Base-by-base conservation (phyloP, 805 yeast genomes). In the Metschnikowia peoriensis region DNA sequence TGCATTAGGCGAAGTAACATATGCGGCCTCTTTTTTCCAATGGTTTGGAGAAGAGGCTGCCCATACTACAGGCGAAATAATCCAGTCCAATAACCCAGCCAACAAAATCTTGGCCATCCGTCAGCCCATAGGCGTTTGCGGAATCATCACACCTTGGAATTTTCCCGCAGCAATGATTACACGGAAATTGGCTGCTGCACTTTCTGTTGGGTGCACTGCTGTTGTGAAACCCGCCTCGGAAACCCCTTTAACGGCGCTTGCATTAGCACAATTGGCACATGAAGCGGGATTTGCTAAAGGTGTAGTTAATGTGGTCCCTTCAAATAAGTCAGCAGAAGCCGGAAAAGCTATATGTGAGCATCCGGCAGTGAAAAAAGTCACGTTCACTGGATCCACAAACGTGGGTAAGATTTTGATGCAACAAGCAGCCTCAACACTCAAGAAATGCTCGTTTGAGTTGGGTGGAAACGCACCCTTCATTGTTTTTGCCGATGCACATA, bases 1-100 rank as follows among this genome's bases (percentile, higher is more conserved):
- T 64, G 85, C 93, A n/a, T 64, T 70, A 46, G 92, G 91, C 6
- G 94, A 88, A 65, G 77, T 87, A 29, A 66, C 62, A 46, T 83
- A 84, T 59, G 85, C 87, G 9, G 86, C 89, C 1, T 80, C 88
- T 7, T 91, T 87, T 68, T 87, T 89, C 66, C 91, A 89, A 64
- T 92, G 97, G 97, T 92, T 84, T 65, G 77, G 96, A 34, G 94
- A 87, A 66, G 88, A 84, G 59, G 93, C 93, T 7, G 88, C 90
- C 39, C 78, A 90, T 60, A 67, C 80, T 28, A 72, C 81, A 49
- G 94, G 93, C n/a, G 85, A 84, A 56, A 71, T 78, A 15, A 81
- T 87, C 50, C 78, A 80, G n/a, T 80, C 89, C 2, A 72, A 79
- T 47, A 73, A 70, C 54, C 66, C 79, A 1, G 58, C 70, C 28